Conservation (phyloP, 768 basidiomycete genomes). For the Psilocybe sp. region DNA sequence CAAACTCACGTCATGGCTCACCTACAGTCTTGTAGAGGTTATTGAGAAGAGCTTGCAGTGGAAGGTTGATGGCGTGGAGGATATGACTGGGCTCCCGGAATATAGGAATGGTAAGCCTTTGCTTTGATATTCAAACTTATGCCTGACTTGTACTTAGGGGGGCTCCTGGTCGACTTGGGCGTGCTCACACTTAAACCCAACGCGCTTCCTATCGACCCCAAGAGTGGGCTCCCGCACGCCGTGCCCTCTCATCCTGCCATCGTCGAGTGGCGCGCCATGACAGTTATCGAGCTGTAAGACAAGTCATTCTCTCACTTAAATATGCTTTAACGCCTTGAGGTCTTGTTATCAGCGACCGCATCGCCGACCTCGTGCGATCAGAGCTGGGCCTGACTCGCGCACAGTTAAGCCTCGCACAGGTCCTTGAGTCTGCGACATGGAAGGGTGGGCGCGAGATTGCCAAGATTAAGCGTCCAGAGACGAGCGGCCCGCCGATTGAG, state of each 20-base stretch:
- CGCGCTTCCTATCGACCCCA: conserved; percentile 47
- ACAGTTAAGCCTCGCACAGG: conserved; percentile 76
- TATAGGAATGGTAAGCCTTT: conserved; percentile 77
- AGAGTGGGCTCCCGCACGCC: conserved; percentile 58
- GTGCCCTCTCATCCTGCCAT: conserved; percentile 84
- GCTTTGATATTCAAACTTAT: neutral
- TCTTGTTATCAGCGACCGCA: conserved; percentile 62
- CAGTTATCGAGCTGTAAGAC: conserved; percentile 80
- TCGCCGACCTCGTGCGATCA: conserved; percentile 65
- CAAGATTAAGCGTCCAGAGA: conserved; percentile 64
- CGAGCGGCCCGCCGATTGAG: conserved; percentile 83
- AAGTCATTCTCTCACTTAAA: conserved; percentile 25
- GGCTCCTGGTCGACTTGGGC: conserved; percentile 82
- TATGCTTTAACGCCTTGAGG: neutral
- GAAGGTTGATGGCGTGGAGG: conserved; percentile 77
- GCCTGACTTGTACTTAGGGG: conserved; percentile 46
- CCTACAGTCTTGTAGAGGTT: conserved; percentile 85
- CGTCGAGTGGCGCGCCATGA: conserved; percentile 96
- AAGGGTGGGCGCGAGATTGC: conserved; percentile 95
- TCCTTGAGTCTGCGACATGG: conserved; percentile 95
- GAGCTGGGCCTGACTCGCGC: conserved; percentile 48
- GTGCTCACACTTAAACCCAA: conserved; percentile 67
- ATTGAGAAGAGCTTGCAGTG: conserved; percentile 76
- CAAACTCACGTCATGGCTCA: conserved; percentile 93
- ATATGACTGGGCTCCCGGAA: conserved; percentile 91